These are phyloP conservation scores for Fusarium concolor DNA, from an alignment of 2,329 filamentous ascomycete species.

Conservation along the genomic window DNA sequence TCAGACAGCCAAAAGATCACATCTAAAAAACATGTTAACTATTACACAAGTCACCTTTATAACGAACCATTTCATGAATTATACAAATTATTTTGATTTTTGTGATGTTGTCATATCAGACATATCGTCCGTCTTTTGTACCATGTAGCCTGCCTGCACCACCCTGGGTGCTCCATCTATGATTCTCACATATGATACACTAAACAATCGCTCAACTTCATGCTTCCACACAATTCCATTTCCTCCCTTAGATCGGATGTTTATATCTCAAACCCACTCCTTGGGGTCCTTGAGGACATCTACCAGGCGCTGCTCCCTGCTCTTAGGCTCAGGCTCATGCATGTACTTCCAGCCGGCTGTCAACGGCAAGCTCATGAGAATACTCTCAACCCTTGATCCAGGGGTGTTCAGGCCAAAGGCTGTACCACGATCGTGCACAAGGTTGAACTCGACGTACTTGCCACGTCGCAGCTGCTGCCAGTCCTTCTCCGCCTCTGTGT, in stretches of 20 bases:
- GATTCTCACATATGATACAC: slow-evolving; percentile 41
- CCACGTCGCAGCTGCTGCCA: slow-evolving; percentile 97
- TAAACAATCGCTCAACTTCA: slow-evolving; percentile 29
- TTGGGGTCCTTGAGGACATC: slow-evolving; percentile 75
- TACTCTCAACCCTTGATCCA: slow-evolving; percentile 92
- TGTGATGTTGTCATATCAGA: not conserved
- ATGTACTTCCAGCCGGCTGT: slow-evolving; percentile 97
- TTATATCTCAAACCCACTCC: slow-evolving; percentile 69
- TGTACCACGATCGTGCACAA: slow-evolving; percentile 95
- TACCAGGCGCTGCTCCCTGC: slow-evolving; percentile 82
- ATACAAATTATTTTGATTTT: slow-evolving; percentile 17
- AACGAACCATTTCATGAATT: not conserved
- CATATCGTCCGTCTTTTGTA: slow-evolving; percentile 14
- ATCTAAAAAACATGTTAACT: not conserved
- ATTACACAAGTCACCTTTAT: not conserved
- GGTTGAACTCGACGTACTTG: slow-evolving; percentile 98
- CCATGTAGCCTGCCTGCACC: slow-evolving; percentile 26
- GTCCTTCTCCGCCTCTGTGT: slow-evolving; percentile 84
- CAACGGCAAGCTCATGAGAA: slow-evolving; percentile 94
- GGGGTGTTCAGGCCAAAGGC: slow-evolving; percentile 95
- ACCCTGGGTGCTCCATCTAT: slow-evolving; percentile 36
- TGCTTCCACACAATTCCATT: slow-evolving; percentile 11
- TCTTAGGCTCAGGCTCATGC: slow-evolving; percentile 82
- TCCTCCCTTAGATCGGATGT: not conserved
- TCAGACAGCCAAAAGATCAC: not conserved